Base-by-base conservation (phyloP, 148 eudicot species). In the Rhododendron kiyosumense region DNA sequence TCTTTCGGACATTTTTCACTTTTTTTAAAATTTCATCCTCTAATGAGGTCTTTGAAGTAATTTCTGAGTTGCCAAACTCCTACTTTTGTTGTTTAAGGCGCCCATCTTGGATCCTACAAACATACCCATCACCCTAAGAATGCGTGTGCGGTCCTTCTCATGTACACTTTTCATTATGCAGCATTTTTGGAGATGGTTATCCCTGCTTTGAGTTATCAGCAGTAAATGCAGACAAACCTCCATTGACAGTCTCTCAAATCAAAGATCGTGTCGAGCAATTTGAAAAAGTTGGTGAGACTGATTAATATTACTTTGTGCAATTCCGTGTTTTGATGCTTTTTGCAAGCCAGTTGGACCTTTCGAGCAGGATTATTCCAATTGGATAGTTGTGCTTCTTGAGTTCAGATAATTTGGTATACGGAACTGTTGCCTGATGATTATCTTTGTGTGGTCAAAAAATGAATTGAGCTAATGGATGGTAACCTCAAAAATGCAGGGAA, bases 151-250 rank as follows among this genome's bases (percentile, higher is more conserved):
- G 7, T 87, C 8, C 85, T 76, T 61, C 78, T 83, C 49, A 71
- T 63, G 12, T 84, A 78, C 82, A 65, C 46, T 85, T 75, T 32
- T 79, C 36, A 32, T 49, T 86, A 36, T 91, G 93, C 93, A 97
- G 99, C 90, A 93, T 95, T 88, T 85, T 89, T 88, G 94, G 93
- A 45, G 93, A 91, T 85, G 98, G 96, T 7, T 94, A 95, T 88
- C 98, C 95, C 0, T 95, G 98, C 90, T 97, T 97, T 90, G 98
- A 97, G 92, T 87, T 97, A 81, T 95, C 99, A 80, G 98, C 94
- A 85, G 85, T 97, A 82, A 97, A 97, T 91, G 99, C 98, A 83
- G 99, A 97, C 87, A 97, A 97, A 86, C 99, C 99, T 79, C 96
- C 99, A 61, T 81, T 97, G 82, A 91, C 94, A 63, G 82, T 92